Evolutionary conservation across 1,139 yeast species (phyloP).

Genomic region (Magnusiomyces magnusii): DNA sequence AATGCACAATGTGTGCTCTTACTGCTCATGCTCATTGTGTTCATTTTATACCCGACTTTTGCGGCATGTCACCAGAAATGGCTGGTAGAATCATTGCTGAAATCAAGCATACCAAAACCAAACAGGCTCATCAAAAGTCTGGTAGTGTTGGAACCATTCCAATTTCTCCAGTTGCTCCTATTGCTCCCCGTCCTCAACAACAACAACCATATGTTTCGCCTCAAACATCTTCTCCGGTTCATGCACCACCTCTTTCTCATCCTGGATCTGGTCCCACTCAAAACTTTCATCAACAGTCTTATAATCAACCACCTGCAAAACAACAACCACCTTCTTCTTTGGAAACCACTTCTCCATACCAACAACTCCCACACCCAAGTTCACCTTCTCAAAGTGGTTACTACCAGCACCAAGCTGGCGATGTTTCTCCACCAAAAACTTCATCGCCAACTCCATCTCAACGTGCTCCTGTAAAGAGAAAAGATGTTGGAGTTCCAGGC

Average conservation of each 20-base stretch:
- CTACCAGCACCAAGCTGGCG: not conserved
- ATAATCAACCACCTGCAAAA: constrained; percentile 7
- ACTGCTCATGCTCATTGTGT: constrained; percentile 93
- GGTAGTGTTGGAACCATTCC: constrained; percentile 25
- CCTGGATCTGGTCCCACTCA: constrained; percentile 8
- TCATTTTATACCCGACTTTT: constrained; percentile 92
- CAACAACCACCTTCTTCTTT: constrained; percentile 18
- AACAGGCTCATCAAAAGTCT: constrained; percentile 27
- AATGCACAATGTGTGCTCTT: constrained; percentile 90
- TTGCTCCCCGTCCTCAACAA: constrained; percentile 7
- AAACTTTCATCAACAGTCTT: constrained; percentile 9
- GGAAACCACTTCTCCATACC: not conserved
- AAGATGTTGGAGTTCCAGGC: constrained; percentile 11
- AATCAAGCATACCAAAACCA: constrained; percentile 67
- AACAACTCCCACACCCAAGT: not conserved
- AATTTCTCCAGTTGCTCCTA: constrained; percentile 9
- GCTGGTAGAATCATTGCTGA: constrained; percentile 84
- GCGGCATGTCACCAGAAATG: constrained; percentile 98
- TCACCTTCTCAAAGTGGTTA: not conserved
- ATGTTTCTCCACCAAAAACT: not conserved
- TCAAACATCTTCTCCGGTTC: constrained; percentile 15
- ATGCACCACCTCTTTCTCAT: not conserved
- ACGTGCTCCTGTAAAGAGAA: constrained; percentile 15
- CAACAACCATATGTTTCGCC: constrained; percentile 8
- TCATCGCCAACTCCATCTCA: constrained; percentile 2